These are phyloP conservation scores for Thyridium curvatum DNA, from an alignment of 2,329 filamentous ascomycete genomes.

Conservation along the genomic window DNA sequence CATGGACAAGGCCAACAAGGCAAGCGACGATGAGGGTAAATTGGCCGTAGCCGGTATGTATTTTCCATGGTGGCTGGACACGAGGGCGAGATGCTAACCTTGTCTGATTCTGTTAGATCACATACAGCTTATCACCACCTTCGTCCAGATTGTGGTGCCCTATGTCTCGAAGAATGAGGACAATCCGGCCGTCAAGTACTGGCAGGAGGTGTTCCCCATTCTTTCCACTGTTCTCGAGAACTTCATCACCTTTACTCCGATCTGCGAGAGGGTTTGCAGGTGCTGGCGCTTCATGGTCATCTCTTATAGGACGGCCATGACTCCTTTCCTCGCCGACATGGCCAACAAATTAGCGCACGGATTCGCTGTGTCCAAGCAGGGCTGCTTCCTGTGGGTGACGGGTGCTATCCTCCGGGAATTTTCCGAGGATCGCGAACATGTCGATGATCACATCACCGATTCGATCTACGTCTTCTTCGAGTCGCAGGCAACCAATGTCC, in stretches of 20 bases:
- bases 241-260: conserved; percentile 79
- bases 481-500: conserved; percentile 82
- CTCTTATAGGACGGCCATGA: conserved; percentile 85
- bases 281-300: conserved; percentile 98
- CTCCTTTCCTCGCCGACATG: conserved; percentile 75
- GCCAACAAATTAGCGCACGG: conserved; percentile 83
- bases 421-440: conserved; percentile 79
- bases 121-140: conserved; percentile 85
- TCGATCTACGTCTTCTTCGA: conserved; percentile 95
- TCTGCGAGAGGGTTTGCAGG: conserved; percentile 87
- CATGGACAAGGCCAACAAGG: conserved; percentile 80
- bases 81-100: conserved; percentile 10
- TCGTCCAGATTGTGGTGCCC: conserved; percentile 72
- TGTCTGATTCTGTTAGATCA: conserved; percentile 55
- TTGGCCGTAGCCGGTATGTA: conserved; percentile 72
- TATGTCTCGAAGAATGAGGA: conserved; percentile 65
- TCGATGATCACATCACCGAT: conserved; percentile 74
- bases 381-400: conserved; percentile 98
- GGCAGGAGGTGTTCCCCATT: conserved; percentile 86
- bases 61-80: neutral
- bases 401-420: conserved; percentile 94
- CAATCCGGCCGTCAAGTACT: conserved; percentile 93
- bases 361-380: conserved; percentile 80
- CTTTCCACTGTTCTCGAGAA: conserved; percentile 81
- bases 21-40: conserved; percentile 76